phyloP scores from a whole-genome alignment of 805 yeast genomes.

The Metschnikowia cerradonensis region DNA sequence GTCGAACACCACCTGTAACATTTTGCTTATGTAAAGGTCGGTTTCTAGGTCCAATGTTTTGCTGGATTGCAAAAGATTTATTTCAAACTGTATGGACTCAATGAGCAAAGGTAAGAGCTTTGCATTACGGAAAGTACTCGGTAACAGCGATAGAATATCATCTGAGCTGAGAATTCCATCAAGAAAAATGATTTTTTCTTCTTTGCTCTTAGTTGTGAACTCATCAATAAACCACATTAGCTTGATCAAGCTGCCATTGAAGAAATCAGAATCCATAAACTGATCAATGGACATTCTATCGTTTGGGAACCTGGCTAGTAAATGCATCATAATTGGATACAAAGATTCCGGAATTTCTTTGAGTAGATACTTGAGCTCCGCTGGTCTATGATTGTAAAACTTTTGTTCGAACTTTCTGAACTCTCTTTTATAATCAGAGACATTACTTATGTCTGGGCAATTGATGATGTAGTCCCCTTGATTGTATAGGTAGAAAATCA shows the following conservation, averaged over 20 bases:
- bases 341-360: constrained; percentile 57
- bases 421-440: constrained; percentile 58
- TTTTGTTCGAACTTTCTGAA: constrained; percentile 44
- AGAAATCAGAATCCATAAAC: constrained; percentile 67
- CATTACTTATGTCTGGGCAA: constrained; percentile 45
- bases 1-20: constrained; percentile 53
- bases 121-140: constrained; percentile 48
- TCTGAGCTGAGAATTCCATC: constrained; percentile 49
- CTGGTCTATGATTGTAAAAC: constrained; percentile 36
- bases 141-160: constrained; percentile 29
- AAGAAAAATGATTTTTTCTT: constrained; percentile 67
- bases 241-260: constrained; percentile 78
- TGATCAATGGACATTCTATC: constrained; percentile 60
- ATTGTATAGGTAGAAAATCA: constrained; percentile 68
- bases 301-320: constrained; percentile 55
- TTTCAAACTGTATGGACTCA: constrained; percentile 45
- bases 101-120: constrained; percentile 72
- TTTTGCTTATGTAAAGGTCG: constrained; percentile 41
- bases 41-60: constrained; percentile 22
- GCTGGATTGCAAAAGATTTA: constrained; percentile 19
- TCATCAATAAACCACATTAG: constrained; percentile 81
- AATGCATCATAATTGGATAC: constrained; percentile 44
- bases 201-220: constrained; percentile 64
- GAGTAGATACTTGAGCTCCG: constrained; percentile 41
- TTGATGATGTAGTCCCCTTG: constrained; percentile 41